Evolutionary conservation across 371 early-diverging fungal species (phyloP).

Genomic region (Mortierella polycephala): DNA sequence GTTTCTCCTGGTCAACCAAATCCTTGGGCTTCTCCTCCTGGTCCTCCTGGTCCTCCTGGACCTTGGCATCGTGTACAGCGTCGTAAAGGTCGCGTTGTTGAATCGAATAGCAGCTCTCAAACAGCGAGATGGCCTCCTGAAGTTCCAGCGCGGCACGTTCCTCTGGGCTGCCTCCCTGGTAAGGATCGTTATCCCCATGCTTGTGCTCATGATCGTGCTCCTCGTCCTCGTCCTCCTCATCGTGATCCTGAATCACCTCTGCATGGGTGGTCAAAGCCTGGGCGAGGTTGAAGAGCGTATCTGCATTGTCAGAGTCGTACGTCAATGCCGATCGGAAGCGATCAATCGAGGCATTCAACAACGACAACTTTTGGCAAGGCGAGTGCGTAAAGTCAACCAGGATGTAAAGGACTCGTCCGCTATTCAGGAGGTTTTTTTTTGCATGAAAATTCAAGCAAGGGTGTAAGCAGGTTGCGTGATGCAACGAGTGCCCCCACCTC

Average conservation of each 20-base stretch:
- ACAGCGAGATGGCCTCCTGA: constrained; percentile 64
- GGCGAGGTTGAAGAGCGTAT: constrained; percentile 76
- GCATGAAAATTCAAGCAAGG: too few species aligned
- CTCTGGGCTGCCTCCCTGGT: constrained; percentile 33
- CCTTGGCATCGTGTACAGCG: constrained; percentile 30
- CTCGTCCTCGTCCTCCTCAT: constrained; percentile 61
- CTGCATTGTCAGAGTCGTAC: constrained; percentile 66
- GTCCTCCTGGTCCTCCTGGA: constrained; percentile 7
- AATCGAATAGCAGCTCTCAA: constrained; percentile 61
- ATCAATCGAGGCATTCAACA: constrained; percentile 64
- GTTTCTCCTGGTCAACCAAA: constrained; percentile 34
- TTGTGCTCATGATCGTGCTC: constrained; percentile 32
- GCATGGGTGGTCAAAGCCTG: constrained; percentile 74
- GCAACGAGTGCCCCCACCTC: too few species aligned
- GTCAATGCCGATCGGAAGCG: constrained; percentile 64
- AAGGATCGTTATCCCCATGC: constrained; percentile 19
- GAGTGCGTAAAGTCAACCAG: constrained; percentile 68
- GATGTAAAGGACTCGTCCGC: constrained; percentile 74
- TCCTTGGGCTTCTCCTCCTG: constrained; percentile 37
- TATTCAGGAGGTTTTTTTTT: constrained; percentile 9
- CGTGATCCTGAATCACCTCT: constrained; percentile 69
- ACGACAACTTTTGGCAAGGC: constrained; percentile 59
- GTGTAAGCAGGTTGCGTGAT: too few species aligned
- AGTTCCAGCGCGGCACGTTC: constrained; percentile 62
- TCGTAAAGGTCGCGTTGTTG: constrained; percentile 54